Conservation (phyloP, 23 red algal species). For the Chondrus crispus region DNA sequence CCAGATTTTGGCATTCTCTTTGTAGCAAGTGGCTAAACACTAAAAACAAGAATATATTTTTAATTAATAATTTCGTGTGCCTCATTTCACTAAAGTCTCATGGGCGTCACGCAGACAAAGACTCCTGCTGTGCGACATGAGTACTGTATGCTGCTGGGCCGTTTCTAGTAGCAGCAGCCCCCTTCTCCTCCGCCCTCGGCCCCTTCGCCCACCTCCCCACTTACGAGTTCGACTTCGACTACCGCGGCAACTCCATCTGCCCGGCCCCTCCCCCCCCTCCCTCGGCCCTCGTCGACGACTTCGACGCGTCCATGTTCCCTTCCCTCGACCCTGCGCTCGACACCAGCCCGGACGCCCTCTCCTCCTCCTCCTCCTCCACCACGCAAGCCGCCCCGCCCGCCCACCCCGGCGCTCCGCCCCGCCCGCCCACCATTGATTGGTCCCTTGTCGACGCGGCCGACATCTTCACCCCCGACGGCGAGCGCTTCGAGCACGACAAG, state of each 20-base stretch:
- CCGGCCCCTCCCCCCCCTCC: no score
- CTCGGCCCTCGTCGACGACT: constrained; percentile 31
- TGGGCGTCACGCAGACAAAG: no score
- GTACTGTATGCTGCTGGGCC: no score
- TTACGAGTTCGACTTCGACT: constrained; percentile 52
- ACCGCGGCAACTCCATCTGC: constrained; percentile 15
- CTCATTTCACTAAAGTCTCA: no score
- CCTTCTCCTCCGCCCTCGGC: not conserved
- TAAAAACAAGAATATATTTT: no score
- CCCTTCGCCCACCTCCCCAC: constrained; percentile 15
- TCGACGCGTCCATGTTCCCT: constrained; percentile 51
- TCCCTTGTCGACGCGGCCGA: not conserved
- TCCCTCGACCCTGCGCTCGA: not conserved
- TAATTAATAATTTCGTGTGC: no score
- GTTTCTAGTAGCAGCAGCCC: no score
- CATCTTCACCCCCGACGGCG: constrained; percentile 22
- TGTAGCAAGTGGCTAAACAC: no score
- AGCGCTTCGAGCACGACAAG: constrained; percentile 6
- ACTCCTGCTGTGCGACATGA: no score
- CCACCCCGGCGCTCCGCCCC: not conserved
- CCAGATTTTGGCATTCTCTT: no score
- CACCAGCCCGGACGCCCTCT: not conserved
- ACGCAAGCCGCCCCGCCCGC: not conserved
- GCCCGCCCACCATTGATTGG: constrained; percentile 26
- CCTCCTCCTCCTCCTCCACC: constrained; percentile 1